Evolutionary conservation across 371 early-diverging fungal species (phyloP), one percentile per base, ranked within the genome.

Genomic region (Thermomucor indicae-seudaticae): DNA sequence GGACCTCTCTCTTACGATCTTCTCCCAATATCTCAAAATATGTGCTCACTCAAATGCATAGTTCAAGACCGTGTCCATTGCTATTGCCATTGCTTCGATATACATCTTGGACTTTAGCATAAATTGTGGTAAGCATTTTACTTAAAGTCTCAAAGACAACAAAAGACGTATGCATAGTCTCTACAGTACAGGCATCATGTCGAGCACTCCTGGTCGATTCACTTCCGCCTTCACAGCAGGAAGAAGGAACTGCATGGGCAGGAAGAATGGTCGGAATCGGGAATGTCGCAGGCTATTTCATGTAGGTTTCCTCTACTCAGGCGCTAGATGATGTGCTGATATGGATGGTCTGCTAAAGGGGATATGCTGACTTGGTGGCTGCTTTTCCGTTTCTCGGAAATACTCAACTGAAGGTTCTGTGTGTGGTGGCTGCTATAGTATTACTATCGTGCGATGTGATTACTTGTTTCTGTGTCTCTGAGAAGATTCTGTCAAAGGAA

Each of bases 21-120:
- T 28, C 45, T n/a, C n/a, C n/a, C n/a, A n/a, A n/a, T n/a, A n/a
- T n/a, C n/a, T n/a, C n/a, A n/a, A n/a, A n/a, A n/a, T n/a, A n/a
- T n/a, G n/a, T n/a, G n/a, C n/a, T n/a, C n/a, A n/a, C n/a, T n/a
- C n/a, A n/a, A n/a, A n/a, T n/a, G n/a, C n/a, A 6, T 57, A 83
- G 84, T 68, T 72, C 29, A 69, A 60, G 17, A 57, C 44, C 0
- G 60, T 65, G 17, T 72, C 82, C 1, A 81, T 80, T 24, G 40
- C 64, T 10, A 58, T 90, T 43, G 95, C 94, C 1, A 89, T 97
- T 7, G 39, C 68, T 0, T 84, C 88, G 0, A 92, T 97, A 50
- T 93, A 91, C 58, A 41, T 86, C 4, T 65, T 97, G 22, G 97
- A 97, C 71, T 95, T 97, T 64, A 85, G 93, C 22, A 81, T 97